A percentile compares a stretch with the other conserved stretches of the same genome.
Evolutionary conservation across 345 rosid genomes (phyloP).

Genomic region (Mallotus nudiflorus): DNA sequence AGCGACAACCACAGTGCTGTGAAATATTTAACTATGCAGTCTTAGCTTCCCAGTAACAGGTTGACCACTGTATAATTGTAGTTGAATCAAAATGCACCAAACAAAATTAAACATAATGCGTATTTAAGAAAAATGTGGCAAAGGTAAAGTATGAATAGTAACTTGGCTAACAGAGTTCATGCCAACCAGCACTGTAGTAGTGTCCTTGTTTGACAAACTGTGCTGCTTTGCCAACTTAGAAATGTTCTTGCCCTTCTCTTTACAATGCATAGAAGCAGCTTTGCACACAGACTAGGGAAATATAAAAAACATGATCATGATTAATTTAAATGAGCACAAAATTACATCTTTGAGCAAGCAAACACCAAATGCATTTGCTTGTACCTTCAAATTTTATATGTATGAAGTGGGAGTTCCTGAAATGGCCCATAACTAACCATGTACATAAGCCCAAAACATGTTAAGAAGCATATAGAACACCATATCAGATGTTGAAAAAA

Average conservation of each 20-base stretch:
- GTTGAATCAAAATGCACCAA: not conserved
- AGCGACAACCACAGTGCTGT: too few relatives aligned
- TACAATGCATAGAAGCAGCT: slow-evolving; percentile 68
- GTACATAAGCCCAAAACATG: too few relatives aligned
- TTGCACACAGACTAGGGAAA: slow-evolving; percentile 65
- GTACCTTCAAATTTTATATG: not conserved
- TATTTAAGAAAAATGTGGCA: slow-evolving; percentile 4
- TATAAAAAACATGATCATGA: slow-evolving; percentile 5
- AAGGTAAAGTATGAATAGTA: not conserved
- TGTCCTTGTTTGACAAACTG: slow-evolving; percentile 71
- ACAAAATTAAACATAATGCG: too few relatives aligned
- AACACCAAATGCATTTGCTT: not conserved
- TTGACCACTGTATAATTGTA: not conserved
- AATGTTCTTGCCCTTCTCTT: slow-evolving; percentile 75
- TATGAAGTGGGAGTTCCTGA: not conserved
- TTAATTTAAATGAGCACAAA: not conserved
- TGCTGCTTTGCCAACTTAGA: slow-evolving; percentile 82
- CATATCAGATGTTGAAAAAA: not conserved
- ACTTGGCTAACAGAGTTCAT: slow-evolving; percentile 88
- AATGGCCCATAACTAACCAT: not conserved
- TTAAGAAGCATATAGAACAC: not conserved
- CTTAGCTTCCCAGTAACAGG: not conserved
- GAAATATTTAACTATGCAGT: not conserved
- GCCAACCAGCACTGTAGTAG: slow-evolving; percentile 78
- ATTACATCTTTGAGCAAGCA: not conserved